Evolutionary conservation across 345 rosid genomes (phyloP).

Genomic region (Citrus cavaleriei): DNA sequence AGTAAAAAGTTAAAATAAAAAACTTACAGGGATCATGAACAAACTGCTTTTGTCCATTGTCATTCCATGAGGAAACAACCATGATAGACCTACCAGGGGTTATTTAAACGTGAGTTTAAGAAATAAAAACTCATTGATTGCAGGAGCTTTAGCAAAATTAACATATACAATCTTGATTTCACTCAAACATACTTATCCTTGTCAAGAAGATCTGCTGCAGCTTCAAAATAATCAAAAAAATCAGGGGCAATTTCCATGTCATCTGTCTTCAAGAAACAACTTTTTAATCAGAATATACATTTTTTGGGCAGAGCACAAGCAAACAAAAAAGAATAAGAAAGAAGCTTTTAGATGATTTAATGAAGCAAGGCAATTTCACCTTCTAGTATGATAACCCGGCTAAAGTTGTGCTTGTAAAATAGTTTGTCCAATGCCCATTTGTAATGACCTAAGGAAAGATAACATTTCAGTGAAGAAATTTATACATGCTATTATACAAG

Average conservation of each 20-base stretch:
- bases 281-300: slow-evolving; percentile 12
- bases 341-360: not conserved
- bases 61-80: slow-evolving; percentile 99
- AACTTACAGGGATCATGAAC: slow-evolving; percentile 91
- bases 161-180: slow-evolving; percentile 8
- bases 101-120: slow-evolving; percentile 5
- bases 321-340: not conserved
- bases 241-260: slow-evolving; percentile 99
- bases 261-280: slow-evolving; percentile 56
- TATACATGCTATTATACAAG: slow-evolving; percentile 6
- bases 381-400: slow-evolving; percentile 85
- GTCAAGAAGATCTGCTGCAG: slow-evolving; percentile 82
- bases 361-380: slow-evolving; percentile 41
- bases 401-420: slow-evolving; percentile 81
- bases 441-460: slow-evolving; percentile 64
- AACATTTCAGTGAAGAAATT: slow-evolving; percentile 18
- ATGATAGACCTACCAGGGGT: slow-evolving; percentile 71
- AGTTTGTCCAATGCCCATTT: slow-evolving; percentile 93
- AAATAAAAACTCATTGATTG: not conserved
- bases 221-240: slow-evolving; percentile 96
- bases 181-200: slow-evolving; percentile 70
- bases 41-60: slow-evolving; percentile 97
- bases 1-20: not conserved
- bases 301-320: slow-evolving; percentile 5
- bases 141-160: not conserved